Evolutionary conservation across 768 basidiomycete species (phyloP).

Genomic region (Lactarius hengduanensis): DNA sequence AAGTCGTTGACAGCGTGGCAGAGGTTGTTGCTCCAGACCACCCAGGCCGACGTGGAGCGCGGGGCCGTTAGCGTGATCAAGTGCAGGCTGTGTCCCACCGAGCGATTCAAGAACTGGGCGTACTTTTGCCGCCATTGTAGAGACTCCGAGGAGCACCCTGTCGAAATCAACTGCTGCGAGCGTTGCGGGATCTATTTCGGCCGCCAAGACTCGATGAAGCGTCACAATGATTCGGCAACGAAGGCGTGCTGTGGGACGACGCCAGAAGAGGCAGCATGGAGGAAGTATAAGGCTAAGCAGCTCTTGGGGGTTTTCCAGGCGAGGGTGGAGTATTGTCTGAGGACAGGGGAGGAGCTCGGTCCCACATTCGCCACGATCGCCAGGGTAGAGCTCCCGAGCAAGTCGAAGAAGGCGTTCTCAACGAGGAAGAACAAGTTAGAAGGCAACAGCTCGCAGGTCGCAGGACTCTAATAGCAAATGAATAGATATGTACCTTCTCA

Average conservation of each 20-base stretch:
- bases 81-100: slow-evolving; percentile 1
- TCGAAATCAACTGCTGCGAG: background rate
- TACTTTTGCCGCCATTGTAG: background rate
- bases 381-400: background rate
- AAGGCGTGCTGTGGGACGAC: background rate
- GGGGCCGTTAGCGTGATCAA: background rate
- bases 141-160: background rate
- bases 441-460: background rate
- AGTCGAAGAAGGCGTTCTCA: background rate
- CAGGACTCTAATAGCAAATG: background rate
- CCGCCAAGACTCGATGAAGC: background rate
- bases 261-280: background rate
- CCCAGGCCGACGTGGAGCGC: background rate
- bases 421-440: background rate
- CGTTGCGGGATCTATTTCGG: background rate
- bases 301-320: background rate
- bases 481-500: background rate
- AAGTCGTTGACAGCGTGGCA: background rate
- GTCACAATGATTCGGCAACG: background rate
- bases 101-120: background rate
- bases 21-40: background rate
- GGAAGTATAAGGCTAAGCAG: background rate
- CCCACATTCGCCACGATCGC: background rate
- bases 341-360: background rate
- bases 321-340: background rate